Evolutionary conservation across 495 filamentous ascomycete species (phyloP), one percentile per base, ranked within the genome.

Genomic region (Cercophora sp.): DNA sequence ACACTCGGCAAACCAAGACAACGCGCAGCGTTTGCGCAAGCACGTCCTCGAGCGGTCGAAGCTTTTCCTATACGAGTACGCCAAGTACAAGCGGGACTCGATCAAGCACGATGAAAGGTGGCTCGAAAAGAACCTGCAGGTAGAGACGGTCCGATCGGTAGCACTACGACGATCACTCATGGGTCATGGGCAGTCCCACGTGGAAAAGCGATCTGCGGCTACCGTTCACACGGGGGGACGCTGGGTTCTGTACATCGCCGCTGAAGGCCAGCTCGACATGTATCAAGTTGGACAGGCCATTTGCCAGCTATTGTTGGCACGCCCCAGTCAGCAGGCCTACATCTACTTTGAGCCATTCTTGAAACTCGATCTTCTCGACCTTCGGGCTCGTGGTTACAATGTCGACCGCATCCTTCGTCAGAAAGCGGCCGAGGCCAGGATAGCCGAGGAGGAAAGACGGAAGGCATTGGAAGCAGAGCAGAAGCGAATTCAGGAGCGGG

Each of bases 231-330:
- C 49, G 13, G 51, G 45, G 13, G 54, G 61, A 15, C 60, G 61
- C 19, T 72, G 66, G 62, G 56, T 68, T 4, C 59, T 78, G 16
- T 78, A 75, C 44, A 73, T 84, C 20, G 81, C 79, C 19, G 70
- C 77, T 15, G 73, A 78, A 41, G 62, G 65, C 29, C 77, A 76
- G 51, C 85, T 80, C 42, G 89, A 96, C 57, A 77, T 89, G 58
- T 96, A 91, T 61, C 87, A 97, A 67, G 87, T 99, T 56, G 91
- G 88, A 36, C 83, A 87, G 61, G 88, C 85, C 22, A 73, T 99
- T 15, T 87, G 89, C 45, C 79, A 81, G 59, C 62, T 94, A 23
- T 75, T 99, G 43, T 74, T 99, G 34, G 78, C 81, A 42, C 81
- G 89, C n/a, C 89, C 91, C 4, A 88, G 85, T 61, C 86, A 91